Evolutionary conservation across 1,139 yeast species (phyloP).

Genomic region (Protomyces lactucae-debilis): DNA sequence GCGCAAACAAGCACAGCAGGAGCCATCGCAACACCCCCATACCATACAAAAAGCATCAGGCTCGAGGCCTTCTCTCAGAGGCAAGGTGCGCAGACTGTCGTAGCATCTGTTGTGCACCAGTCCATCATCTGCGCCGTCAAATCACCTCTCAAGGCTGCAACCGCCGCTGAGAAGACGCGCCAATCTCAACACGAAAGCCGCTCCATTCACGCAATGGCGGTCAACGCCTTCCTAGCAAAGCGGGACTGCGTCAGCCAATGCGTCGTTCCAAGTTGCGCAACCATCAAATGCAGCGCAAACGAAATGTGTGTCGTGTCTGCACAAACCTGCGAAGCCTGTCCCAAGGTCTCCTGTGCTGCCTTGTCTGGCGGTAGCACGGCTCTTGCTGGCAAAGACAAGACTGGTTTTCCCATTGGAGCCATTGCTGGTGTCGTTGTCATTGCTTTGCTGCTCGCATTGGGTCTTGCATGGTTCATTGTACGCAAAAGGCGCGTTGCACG

Average conservation of each 20-base stretch:
- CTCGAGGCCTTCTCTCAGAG: too few species aligned
- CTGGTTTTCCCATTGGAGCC: conserved; percentile 10
- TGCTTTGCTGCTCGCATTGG: neutral
- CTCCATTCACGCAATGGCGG: too few species aligned
- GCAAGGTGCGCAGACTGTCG: too few species aligned
- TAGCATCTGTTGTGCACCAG: too few species aligned
- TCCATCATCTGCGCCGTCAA: too few species aligned
- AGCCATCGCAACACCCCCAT: too few species aligned
- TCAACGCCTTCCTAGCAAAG: neutral
- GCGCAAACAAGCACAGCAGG: too few species aligned
- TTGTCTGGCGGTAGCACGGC: neutral
- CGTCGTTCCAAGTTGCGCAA: conserved; percentile 14
- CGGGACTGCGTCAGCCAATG: conserved; percentile 19
- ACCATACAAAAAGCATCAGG: too few species aligned
- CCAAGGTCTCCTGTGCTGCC: conserved; percentile 18
- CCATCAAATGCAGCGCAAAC: conserved; percentile 4
- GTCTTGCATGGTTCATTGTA: neutral
- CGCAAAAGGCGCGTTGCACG: too few species aligned
- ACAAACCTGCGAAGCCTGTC: conserved; percentile 19
- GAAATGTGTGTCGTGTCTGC: conserved; percentile 13
- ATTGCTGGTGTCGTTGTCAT: conserved; percentile 17
- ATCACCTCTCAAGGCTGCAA: too few species aligned
- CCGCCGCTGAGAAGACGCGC: too few species aligned
- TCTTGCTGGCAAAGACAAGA: neutral
- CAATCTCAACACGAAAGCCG: too few species aligned